Conservation (phyloP, 805 yeast species). For the Myxozyma neglecta region DNA sequence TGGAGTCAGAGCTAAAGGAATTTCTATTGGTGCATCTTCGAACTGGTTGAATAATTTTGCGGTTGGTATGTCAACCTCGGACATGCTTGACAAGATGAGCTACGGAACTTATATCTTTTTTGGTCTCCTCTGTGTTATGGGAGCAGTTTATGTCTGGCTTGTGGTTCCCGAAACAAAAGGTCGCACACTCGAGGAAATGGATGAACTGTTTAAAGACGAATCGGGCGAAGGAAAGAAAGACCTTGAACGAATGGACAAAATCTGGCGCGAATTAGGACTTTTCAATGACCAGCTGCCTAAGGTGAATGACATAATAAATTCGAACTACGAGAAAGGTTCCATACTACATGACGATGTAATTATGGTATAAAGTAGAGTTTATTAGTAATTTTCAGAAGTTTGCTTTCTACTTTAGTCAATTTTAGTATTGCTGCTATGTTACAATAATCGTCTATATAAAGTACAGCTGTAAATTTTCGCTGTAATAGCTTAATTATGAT, state of each 20-base stretch:
- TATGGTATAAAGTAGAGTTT: neutral
- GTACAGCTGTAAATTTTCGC: too few relatives aligned
- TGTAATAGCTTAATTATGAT: too few relatives aligned
- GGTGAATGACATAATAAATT: neutral
- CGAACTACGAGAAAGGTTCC: constrained; percentile 1
- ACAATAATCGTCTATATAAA: too few relatives aligned
- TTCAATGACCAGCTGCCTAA: constrained; percentile 4
- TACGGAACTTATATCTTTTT: constrained; percentile 40
- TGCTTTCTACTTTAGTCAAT: too few relatives aligned
- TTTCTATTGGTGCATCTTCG: constrained; percentile 60
- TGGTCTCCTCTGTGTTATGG: constrained; percentile 34
- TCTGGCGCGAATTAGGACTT: constrained; percentile 10
- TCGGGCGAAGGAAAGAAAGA: constrained; percentile 33
- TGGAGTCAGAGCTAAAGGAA: constrained; percentile 67
- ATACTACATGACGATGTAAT: neutral
- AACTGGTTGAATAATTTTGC: constrained; percentile 56
- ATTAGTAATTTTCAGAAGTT: neutral
- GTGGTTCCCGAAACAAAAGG: constrained; percentile 25
- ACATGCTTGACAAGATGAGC: constrained; percentile 42
- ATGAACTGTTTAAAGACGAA: constrained; percentile 15
- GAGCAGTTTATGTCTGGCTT: constrained; percentile 26
- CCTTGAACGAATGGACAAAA: constrained; percentile 10
- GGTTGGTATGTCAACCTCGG: constrained; percentile 49
- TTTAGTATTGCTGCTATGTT: too few relatives aligned
- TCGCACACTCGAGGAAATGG: constrained; percentile 28